Percentiles rank a stretch among this genome's conserved stretches.
Evolutionary conservation across 129 eudicot species (phyloP).

Genomic region (Escallonia herrerae): DNA sequence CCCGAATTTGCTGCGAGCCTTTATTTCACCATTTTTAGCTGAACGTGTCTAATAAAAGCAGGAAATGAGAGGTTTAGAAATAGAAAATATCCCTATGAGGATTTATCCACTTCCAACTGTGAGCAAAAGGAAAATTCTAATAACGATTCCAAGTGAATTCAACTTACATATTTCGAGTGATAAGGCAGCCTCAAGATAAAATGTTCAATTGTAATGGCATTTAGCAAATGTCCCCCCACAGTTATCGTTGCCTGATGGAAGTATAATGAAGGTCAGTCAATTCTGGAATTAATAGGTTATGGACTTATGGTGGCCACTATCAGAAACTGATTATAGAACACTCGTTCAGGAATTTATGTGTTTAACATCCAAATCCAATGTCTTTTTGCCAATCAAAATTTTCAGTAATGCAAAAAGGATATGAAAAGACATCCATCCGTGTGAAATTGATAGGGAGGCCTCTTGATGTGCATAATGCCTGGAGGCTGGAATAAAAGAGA

Average conservation of each 20-base stretch:
- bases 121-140: background rate
- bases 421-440: too few relatives aligned
- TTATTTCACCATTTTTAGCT: slow-evolving; percentile 39
- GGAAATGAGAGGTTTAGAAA: background rate
- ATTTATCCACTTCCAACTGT: too few relatives aligned
- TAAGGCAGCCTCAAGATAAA: slow-evolving; percentile 72
- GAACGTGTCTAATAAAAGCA: slow-evolving; percentile 33
- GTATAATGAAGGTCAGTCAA: slow-evolving; percentile 1
- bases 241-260: slow-evolving; percentile 73
- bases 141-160: background rate
- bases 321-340: too few relatives aligned
- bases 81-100: background rate
- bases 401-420: too few relatives aligned
- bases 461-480: background rate
- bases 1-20: slow-evolving; percentile 52
- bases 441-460: too few relatives aligned
- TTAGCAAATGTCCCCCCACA: slow-evolving; percentile 64
- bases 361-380: background rate
- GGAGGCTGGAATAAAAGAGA: background rate
- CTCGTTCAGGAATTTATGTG: too few relatives aligned
- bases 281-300: background rate
- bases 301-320: background rate
- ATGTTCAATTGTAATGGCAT: slow-evolving; percentile 78
- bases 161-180: slow-evolving; percentile 65
- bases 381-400: background rate